These are phyloP conservation scores for Uronychia setigera DNA, from an alignment of 73 alveolate species.

Conservation along the genomic window DNA sequence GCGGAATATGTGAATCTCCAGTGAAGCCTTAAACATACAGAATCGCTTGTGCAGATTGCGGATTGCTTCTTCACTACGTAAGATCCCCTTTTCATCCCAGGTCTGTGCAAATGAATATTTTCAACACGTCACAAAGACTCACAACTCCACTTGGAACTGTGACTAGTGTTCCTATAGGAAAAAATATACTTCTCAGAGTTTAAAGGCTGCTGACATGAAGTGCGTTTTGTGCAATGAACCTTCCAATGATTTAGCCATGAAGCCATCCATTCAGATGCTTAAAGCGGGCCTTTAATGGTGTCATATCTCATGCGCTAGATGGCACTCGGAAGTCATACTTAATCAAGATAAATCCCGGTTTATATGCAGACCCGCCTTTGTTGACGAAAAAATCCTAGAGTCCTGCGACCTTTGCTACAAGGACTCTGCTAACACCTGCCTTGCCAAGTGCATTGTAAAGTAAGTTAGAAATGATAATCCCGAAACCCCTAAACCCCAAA, in stretches of 20 bases:
- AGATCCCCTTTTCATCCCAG: neutral
- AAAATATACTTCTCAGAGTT: neutral
- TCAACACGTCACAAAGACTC: neutral
- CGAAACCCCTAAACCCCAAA: no score
- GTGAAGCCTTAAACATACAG: neutral
- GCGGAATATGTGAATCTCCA: neutral
- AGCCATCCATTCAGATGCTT: neutral
- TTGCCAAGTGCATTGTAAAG: neutral
- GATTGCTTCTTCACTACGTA: neutral
- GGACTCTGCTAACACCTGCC: neutral
- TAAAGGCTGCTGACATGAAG: neutral
- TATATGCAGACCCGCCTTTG: slow-evolving; percentile 2
- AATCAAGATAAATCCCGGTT: slow-evolving; percentile 2
- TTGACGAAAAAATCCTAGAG: neutral
- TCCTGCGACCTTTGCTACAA: neutral
- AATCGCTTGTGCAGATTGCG: neutral
- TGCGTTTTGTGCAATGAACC: neutral
- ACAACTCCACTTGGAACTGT: neutral
- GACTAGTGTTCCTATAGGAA: neutral
- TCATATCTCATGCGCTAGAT: neutral
- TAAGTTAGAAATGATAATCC: no score
- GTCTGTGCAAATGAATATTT: neutral
- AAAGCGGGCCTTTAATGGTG: neutral
- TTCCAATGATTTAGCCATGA: neutral
- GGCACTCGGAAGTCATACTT: slow-evolving; percentile 2